Evolutionary conservation across 768 basidiomycete genomes (phyloP).

Genomic region (Tricholoma terreum): DNA sequence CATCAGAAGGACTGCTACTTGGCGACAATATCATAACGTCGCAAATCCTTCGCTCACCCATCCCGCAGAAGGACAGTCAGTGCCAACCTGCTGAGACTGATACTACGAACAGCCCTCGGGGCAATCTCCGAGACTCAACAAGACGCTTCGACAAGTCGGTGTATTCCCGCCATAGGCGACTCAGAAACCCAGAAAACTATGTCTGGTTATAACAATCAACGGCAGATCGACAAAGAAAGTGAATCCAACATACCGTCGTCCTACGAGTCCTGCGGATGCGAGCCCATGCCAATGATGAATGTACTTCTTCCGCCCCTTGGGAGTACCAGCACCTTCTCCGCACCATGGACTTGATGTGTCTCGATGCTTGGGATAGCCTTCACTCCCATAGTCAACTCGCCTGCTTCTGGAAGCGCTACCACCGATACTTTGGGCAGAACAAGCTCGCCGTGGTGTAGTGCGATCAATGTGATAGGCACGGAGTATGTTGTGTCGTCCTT

Average conservation of each 20-base stretch:
- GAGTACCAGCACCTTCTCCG: conserved; percentile 74
- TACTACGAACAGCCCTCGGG: background rate
- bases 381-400: conserved; percentile 54
- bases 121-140: too few species aligned
- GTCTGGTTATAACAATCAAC: background rate
- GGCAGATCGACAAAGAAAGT: background rate
- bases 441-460: conserved; percentile 81
- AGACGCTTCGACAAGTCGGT: background rate
- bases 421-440: conserved; percentile 72
- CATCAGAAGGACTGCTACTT: too few species aligned
- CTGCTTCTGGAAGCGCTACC: conserved; percentile 52
- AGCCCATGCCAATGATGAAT: conserved; percentile 75
- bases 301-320: conserved; percentile 82
- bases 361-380: conserved; percentile 64
- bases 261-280: conserved; percentile 16
- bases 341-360: conserved; percentile 82
- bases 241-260: background rate
- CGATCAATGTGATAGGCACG: conserved; percentile 74
- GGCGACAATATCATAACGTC: too few species aligned
- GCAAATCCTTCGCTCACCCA: background rate
- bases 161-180: background rate
- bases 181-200: background rate
- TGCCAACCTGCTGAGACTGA: background rate
- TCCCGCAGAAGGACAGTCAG: background rate
- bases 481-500: conserved; percentile 63